Evolutionary conservation across 805 yeast genomes (phyloP).

Genomic region (Metschnikowia arizonensis): DNA sequence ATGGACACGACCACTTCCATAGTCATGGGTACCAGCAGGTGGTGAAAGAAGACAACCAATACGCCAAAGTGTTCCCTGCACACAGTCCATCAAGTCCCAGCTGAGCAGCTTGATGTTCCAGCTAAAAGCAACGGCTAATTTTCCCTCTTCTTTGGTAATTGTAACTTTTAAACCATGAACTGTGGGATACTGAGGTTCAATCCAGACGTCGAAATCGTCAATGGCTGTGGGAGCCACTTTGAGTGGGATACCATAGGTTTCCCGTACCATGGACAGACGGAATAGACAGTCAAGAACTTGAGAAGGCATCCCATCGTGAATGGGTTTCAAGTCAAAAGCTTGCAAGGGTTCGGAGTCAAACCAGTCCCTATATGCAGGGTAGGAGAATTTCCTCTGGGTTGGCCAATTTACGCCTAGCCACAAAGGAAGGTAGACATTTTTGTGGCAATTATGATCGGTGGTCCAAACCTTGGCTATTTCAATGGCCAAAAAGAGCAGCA

Average conservation of each 20-base stretch:
- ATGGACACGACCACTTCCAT: constrained; percentile 25
- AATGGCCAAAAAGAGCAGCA: constrained; percentile 21
- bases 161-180: constrained; percentile 28
- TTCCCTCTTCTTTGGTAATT: constrained; percentile 11
- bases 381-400: constrained; percentile 19
- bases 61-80: constrained; percentile 24
- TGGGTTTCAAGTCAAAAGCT: constrained; percentile 6
- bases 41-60: constrained; percentile 23
- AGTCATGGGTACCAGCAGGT: constrained; percentile 26
- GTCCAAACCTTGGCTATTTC: constrained; percentile 16
- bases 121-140: constrained; percentile 5
- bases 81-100: constrained; percentile 18
- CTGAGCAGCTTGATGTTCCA: constrained; percentile 31
- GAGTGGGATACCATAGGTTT: constrained; percentile 30
- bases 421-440: constrained; percentile 22
- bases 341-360: not conserved
- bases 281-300: constrained; percentile 25
- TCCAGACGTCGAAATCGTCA: constrained; percentile 26
- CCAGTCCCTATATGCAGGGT: constrained; percentile 22
- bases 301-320: constrained; percentile 24
- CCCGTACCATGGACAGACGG: constrained; percentile 20
- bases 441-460: constrained; percentile 7
- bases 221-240: constrained; percentile 10
- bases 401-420: constrained; percentile 30
- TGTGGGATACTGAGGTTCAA: constrained; percentile 27